Conservation (phyloP, 495 filamentous ascomycete species). For the Talaromyces adpressus region DNA sequence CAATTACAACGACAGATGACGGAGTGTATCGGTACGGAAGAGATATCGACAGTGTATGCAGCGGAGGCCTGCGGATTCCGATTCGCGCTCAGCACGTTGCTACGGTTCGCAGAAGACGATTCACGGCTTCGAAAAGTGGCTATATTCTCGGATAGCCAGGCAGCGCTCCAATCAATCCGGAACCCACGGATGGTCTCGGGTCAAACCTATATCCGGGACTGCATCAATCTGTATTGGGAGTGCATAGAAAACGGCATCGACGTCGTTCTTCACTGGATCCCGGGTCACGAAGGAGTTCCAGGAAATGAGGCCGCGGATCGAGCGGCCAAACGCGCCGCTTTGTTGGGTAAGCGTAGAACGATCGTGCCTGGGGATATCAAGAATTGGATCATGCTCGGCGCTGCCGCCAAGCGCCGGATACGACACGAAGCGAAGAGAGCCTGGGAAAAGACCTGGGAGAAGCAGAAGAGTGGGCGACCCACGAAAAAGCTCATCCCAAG, state of each 20-base stretch:
- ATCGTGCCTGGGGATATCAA: not conserved
- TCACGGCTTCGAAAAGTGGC: not conserved
- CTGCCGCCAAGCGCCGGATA: not conserved
- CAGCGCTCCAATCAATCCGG: slow-evolving; percentile 3
- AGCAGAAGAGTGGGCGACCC: not conserved
- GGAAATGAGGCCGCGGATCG: slow-evolving; percentile 15
- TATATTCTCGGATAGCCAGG: not conserved
- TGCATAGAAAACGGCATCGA: not conserved
- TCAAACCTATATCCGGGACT: not conserved
- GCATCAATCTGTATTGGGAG: not conserved
- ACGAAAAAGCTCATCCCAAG: slow-evolving; percentile 11
- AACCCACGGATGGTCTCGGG: not conserved
- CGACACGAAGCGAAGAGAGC: no score
- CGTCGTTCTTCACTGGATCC: slow-evolving; percentile 8
- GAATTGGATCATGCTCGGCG: not conserved
- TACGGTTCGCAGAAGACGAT: not conserved
- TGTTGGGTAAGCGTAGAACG: not conserved
- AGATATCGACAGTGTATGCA: not conserved
- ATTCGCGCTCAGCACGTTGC: not conserved
- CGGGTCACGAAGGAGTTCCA: slow-evolving; percentile 12
- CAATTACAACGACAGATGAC: not conserved
- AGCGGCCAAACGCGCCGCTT: slow-evolving; percentile 10
- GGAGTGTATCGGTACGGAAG: slow-evolving; percentile 5
- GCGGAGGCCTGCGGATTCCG: not conserved
- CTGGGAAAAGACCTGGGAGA: slow-evolving; percentile 5